Evolutionary conservation across 805 yeast genomes (phyloP), one percentile per base, ranked within the genome.

Genomic region (Candida nanaspora): DNA sequence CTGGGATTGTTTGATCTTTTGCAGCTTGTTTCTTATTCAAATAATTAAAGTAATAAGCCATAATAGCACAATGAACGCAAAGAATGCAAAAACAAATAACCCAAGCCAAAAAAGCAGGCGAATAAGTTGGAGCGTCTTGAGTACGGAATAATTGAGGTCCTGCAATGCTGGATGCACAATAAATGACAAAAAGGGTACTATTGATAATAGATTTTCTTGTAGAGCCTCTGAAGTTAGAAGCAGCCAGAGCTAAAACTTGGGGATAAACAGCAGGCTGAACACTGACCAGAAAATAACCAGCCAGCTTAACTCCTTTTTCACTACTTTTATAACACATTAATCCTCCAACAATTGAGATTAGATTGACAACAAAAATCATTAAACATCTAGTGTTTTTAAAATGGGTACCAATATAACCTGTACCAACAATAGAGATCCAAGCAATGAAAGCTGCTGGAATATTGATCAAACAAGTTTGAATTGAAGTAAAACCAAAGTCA

Each of bases 81-180:
- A 19, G 26, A n/a, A 33, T 10, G 15, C n/a, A 32, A 49, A 75
- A 72, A 35, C 78, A 69, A 15, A 68, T 72, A 44, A 78, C 69
- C 60, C 78, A 68, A 1, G 78, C 67, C 33, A 71, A 63, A 49
- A 76, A 76, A 4, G 82, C 85, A 30, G 75, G 72, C 8, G 56
- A 59, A 53, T 81, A 83, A 19, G 57, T 55, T 15, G 87, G 87
- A 19, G 75, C 77, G 40, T 80, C 76, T 10, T 61, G 52, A 1
- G 70, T 59, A 44, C 66, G 68, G 64, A 82, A 83, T 16, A 84
- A 68, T 55, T 80, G 86, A 4, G 89, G 86, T 5, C 88, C 88
- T 38, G 77, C 74, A 37, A 82, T 63, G 54, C 79, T 77, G 15
- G 86, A 83, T 26, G 76, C 72, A 37, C 85, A 77, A 56, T 79